Base-by-base conservation (phyloP, 768 basidiomycete species). In the Russula compacta region DNA sequence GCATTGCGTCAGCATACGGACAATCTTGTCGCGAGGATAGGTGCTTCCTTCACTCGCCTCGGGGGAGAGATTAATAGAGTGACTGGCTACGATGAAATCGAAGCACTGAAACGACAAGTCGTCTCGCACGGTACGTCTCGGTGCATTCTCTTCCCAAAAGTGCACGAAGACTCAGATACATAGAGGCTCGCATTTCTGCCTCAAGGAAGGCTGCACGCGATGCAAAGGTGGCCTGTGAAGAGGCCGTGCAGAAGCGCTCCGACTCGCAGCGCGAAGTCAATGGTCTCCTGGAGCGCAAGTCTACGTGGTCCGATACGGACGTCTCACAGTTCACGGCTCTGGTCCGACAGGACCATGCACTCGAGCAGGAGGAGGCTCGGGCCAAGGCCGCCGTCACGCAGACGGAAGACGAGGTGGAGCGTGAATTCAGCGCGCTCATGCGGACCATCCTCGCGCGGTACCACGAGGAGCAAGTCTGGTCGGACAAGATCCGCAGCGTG, bases 391-490 rank as follows among this genome's bases (percentile, higher is more conserved):
- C 77, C 17, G 86, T 90, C 3, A 79, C 81, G 21, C 79, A 83
- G 43, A 79, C 83, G 2, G 97, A 99, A 67, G 81, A 83, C 53
- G 82, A 81, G 2, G 91, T 93, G 17, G 97, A 99, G 66, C 81
- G 81, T 48, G 90, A 87, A 67, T 97, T 98, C 71, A 86, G 80
- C 68, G 87, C 85, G 69, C 80, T 98, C 65, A 90, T 95, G 87
- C 85, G 85, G 58, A 78, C 82, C 10, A 98, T 98, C 68, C 80
- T 99, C 60, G 85, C 83, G 52, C 81, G 95, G 42, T 98, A 98
- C 72, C 95, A 98, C 75, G 95, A 98, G 74, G 97, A 99, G 71
- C 97, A 99, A 72, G 84, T 98, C 2, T 99, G 97, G 97, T 93
- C 91, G 56, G 95, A 99, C 78, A 99, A 99, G 75, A 97, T 99